Conservation (phyloP, 306 rosid species). For the Vigna unguiculata region DNA sequence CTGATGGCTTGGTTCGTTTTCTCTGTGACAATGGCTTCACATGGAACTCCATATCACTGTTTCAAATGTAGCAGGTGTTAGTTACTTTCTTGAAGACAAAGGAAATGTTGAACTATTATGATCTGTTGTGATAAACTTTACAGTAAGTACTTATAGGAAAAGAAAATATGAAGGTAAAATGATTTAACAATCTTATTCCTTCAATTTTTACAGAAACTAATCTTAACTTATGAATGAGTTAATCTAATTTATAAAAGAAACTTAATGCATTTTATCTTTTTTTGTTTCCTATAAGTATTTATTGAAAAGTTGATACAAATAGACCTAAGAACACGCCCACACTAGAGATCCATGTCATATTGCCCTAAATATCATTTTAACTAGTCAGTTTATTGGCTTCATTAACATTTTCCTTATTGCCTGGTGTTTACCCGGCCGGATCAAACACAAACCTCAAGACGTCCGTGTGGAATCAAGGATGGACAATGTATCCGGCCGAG, state of each 20-base stretch:
- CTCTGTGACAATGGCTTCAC: slow-evolving; percentile 77
- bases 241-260: not conserved
- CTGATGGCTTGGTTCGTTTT: slow-evolving; percentile 71
- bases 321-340: not conserved
- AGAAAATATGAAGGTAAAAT: not conserved
- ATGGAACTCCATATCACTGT: slow-evolving; percentile 68
- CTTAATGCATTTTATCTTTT: not conserved
- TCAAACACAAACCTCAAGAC: no score
- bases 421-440: not conserved
- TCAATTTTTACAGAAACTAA: not conserved
- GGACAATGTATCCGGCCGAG: no score
- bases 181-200: not conserved
- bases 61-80: slow-evolving; percentile 29
- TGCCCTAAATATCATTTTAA: slow-evolving; percentile 10
- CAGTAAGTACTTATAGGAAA: not conserved
- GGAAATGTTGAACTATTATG: slow-evolving; percentile 10
- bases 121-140: not conserved
- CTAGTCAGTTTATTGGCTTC: not conserved
- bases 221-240: not conserved
- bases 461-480: no score
- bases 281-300: not conserved
- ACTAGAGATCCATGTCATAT: not conserved
- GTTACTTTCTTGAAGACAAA: slow-evolving; percentile 18
- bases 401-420: slow-evolving; percentile 21
- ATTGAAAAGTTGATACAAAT: not conserved